Conservation (phyloP, 148 eudicot genomes). For the Amaranthus hypochondriacus region DNA sequence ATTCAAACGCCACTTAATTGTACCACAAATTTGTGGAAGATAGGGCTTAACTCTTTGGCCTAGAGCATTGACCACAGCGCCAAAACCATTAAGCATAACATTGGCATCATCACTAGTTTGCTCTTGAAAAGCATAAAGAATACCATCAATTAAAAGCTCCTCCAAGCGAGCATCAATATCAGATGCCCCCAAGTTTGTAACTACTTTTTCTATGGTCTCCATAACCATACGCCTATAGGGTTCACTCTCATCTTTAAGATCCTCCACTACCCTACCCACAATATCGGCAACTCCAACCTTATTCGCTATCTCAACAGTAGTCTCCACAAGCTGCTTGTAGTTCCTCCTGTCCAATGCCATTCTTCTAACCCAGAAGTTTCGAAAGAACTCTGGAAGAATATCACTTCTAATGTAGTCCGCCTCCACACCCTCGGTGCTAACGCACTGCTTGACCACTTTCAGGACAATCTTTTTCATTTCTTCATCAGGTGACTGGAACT, state of each 20-base stretch:
- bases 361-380: slow-evolving; percentile 91
- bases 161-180: slow-evolving; percentile 92
- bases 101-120: slow-evolving; percentile 98
- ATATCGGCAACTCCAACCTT: slow-evolving; percentile 97
- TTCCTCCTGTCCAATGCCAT: slow-evolving; percentile 97
- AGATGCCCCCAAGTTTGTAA: slow-evolving; percentile 80
- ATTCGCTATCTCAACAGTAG: slow-evolving; percentile 94
- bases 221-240: slow-evolving; percentile 97
- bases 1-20: slow-evolving; percentile 93
- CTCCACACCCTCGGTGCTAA: slow-evolving; percentile 97
- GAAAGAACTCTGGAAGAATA: slow-evolving; percentile 89
- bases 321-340: slow-evolving; percentile 87
- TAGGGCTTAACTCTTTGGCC: slow-evolving; percentile 95
- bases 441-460: slow-evolving; percentile 98
- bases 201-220: slow-evolving; percentile 98
- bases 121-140: slow-evolving; percentile 94
- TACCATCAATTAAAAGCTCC: slow-evolving; percentile 93
- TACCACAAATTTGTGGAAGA: slow-evolving; percentile 98
- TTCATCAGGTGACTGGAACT: slow-evolving; percentile 98
- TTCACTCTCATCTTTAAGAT: slow-evolving; percentile 95
- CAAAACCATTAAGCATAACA: slow-evolving; percentile 98
- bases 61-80: slow-evolving; percentile 91
- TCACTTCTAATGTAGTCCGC: slow-evolving; percentile 81
- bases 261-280: slow-evolving; percentile 88
- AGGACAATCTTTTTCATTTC: slow-evolving; percentile 98